phyloP scores from a whole-genome alignment of 2,329 filamentous ascomycete genomes.

The Anisogramma anomala region DNA sequence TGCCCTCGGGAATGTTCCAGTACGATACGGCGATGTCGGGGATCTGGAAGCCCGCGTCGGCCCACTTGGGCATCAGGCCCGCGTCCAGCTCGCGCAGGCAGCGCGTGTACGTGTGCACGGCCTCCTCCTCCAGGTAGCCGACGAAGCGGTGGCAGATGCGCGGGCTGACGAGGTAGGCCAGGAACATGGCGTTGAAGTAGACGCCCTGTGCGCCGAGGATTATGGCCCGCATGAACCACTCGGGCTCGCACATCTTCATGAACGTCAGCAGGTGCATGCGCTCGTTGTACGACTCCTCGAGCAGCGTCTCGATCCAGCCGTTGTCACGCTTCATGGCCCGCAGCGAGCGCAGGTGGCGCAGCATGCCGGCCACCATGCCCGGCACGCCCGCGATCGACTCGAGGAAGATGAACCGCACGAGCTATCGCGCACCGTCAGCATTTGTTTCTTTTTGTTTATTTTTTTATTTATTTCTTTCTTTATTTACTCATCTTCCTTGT shows the following conservation, averaged over 20 bases:
- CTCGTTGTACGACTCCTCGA: conserved; percentile 87
- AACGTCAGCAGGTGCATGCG: conserved; percentile 88
- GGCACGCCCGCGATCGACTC: conserved; percentile 92
- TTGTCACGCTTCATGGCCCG: conserved; percentile 83
- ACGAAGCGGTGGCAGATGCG: conserved; percentile 90
- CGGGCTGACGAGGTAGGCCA: conserved; percentile 77
- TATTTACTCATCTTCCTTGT: too few species aligned
- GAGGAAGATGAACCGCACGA: conserved; percentile 82
- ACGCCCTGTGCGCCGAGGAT: conserved; percentile 88
- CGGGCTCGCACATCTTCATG: conserved; percentile 67
- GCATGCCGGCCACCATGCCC: conserved; percentile 93
- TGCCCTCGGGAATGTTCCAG: conserved; percentile 84
- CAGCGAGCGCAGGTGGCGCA: conserved; percentile 76
- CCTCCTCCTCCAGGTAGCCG: conserved; percentile 94
- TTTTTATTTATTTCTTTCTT: too few species aligned
- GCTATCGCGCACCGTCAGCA: conserved; percentile 24
- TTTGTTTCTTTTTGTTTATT: too few species aligned
- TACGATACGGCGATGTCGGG: conserved; percentile 86
- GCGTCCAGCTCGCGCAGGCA: conserved; percentile 77
- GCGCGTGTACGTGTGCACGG: conserved; percentile 87
- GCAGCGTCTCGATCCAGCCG: conserved; percentile 87
- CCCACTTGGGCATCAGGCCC: conserved; percentile 76
- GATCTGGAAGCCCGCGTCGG: conserved; percentile 54
- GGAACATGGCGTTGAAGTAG: conserved; percentile 90
- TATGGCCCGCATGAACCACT: conserved; percentile 83